Base-by-base conservation (phyloP, 495 filamentous ascomycete species). In the Xylaria acuta region DNA sequence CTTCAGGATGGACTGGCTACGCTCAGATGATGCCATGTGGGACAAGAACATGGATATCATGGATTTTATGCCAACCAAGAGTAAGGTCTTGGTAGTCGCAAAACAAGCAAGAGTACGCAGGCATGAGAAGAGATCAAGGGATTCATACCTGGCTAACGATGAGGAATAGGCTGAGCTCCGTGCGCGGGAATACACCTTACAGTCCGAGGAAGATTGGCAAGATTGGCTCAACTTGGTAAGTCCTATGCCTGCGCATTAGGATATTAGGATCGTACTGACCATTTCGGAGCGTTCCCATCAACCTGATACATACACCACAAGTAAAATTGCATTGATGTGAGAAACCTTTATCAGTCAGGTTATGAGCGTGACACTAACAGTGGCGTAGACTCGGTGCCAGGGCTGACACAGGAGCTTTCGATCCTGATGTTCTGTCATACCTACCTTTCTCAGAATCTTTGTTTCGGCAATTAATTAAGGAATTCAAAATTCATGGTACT, bases 131-230 rank as follows among this genome's bases (percentile, higher is more conserved):
- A 40, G 0, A 40, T 12, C 18, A 22, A 40, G 8, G 5, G 56
- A 5, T 38, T 36, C 14, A 25, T 38, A 62, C 18, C 3, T 8
- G 5, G 22, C 38, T 62, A 22, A 62, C 9, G 1, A 43, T 36
- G 4, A 40, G 58, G 18, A 62, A 12, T 62, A 62, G 58, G 14
- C 56, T 2, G 56, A 40, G 22, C 6, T 62, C 14, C 16, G 8
- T 38, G 36, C 58, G 36, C 34, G 22, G 8, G 58, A 62, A 38
- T 22, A 38, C 20, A n/a, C 58, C 22, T n/a, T 62, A 38, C 32
- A 62, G n/a, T 62, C 58, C 18, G 58, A 62, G 5, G 58, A 41
- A 30, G 32, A 62, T 40, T 62, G 58, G 58, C 34, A 62, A 62
- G 34, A 62, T 8, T 62, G 58, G 58, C 11, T 62, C 14, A 14